Conservation (phyloP, 768 basidiomycete genomes). For the Coprinopsis sp. region DNA sequence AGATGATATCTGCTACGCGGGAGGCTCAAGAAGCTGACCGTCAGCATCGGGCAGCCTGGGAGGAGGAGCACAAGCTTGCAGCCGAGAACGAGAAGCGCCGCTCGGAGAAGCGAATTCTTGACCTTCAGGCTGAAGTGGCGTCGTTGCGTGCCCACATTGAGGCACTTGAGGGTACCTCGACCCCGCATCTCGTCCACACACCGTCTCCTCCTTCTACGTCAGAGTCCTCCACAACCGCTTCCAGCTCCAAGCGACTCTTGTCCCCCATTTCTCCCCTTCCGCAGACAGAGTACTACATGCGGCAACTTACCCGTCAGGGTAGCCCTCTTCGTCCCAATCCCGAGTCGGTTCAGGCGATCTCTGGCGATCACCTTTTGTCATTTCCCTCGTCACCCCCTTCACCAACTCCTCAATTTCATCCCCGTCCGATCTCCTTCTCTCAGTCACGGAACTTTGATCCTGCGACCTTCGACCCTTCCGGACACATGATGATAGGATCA, state of each 20-base stretch:
- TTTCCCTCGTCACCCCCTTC: background rate
- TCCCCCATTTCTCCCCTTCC: conserved; percentile 29
- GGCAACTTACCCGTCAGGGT: background rate
- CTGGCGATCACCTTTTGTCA: background rate
- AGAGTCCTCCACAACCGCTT: background rate
- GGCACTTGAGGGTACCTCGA: conserved; percentile 18
- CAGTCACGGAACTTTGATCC: too few relatives aligned
- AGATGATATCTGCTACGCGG: conserved; percentile 51
- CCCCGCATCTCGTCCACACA: conserved; percentile 27
- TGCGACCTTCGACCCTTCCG: too few relatives aligned
- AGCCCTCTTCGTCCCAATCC: background rate
- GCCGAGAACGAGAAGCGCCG: conserved; percentile 47
- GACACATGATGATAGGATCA: too few relatives aligned
- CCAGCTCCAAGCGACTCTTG: conserved; percentile 23
- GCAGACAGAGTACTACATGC: background rate
- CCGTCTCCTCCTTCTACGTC: conserved; percentile 1
- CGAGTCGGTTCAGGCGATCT: background rate
- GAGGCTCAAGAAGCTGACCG: conserved; percentile 59
- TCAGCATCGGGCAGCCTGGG: conserved; percentile 60
- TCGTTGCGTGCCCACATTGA: too few relatives aligned
- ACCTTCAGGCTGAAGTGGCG: too few relatives aligned
- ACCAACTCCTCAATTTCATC: too few relatives aligned
- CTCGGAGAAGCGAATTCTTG: conserved; percentile 51
- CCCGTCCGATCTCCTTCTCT: too few relatives aligned
- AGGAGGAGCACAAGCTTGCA: conserved; percentile 64